These are phyloP conservation scores for Pyrrhoderma noxium DNA, from an alignment of 1,284 basidiomycete species.

Conservation along the genomic window DNA sequence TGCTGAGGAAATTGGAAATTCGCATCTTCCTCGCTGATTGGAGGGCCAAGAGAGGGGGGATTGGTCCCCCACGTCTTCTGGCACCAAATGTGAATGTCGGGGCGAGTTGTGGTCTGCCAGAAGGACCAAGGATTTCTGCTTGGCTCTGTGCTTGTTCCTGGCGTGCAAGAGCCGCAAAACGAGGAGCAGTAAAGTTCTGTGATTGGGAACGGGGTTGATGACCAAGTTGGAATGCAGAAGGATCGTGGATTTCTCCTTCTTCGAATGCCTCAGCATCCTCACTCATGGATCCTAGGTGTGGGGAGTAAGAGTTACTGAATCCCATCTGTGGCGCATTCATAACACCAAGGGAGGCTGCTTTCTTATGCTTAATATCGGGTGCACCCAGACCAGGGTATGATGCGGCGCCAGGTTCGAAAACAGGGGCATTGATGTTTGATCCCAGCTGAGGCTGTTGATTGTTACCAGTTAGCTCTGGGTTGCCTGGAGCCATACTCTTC, in stretches of 20 bases:
- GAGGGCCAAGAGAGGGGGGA: constrained; percentile 51
- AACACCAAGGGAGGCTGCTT: constrained; percentile 66
- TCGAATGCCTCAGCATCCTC: constrained; percentile 70
- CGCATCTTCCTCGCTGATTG: constrained; percentile 71
- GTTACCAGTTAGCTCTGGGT: constrained; percentile 30
- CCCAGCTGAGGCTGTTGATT: constrained; percentile 38
- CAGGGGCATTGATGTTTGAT: constrained; percentile 50
- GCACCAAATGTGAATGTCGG: constrained; percentile 85
- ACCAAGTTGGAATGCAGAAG: constrained; percentile 39
- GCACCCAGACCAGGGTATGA: constrained; percentile 42
- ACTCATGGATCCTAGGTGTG: constrained; percentile 73
- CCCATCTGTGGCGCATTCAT: constrained; percentile 36
- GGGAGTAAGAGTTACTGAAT: constrained; percentile 61
- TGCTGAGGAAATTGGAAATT: constrained; percentile 81
- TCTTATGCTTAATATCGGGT: constrained; percentile 54
- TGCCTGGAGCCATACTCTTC: constrained; percentile 61
- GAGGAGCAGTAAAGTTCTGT: constrained; percentile 78
- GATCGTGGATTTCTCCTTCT: constrained; percentile 70
- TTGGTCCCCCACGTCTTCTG: constrained; percentile 43
- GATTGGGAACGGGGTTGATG: constrained; percentile 70
- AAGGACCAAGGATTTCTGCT: constrained; percentile 63
- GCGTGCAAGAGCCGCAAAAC: constrained; percentile 80
- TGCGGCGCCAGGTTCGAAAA: constrained; percentile 61
- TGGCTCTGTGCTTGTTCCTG: constrained; percentile 40
- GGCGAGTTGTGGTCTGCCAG: constrained; percentile 82